These are phyloP conservation scores for Trichoderma asperelloides DNA, from an alignment of 495 filamentous ascomycete genomes.

Conservation along the genomic window DNA sequence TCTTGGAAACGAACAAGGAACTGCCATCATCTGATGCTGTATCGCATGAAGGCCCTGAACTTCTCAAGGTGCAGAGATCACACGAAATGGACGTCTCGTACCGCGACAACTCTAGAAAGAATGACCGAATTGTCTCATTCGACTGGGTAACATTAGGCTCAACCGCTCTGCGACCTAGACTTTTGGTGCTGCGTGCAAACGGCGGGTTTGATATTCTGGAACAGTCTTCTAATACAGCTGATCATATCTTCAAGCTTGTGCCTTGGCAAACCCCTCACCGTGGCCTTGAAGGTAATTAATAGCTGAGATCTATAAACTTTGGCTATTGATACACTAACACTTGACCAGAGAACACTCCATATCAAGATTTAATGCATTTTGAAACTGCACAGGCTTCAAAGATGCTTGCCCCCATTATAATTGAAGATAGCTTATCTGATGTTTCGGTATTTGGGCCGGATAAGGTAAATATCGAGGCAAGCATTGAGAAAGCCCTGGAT, in stretches of 20 bases:
- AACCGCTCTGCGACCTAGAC: constrained; percentile 51
- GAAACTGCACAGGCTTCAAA: constrained; percentile 31
- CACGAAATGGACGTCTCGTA: constrained; percentile 45
- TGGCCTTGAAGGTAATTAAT: constrained; percentile 33
- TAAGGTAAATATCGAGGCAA: constrained; percentile 21
- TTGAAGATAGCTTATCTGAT: constrained; percentile 32
- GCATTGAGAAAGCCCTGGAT: constrained; percentile 28
- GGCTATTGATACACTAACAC: constrained; percentile 13
- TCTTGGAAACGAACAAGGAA: constrained; percentile 60
- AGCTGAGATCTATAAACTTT: constrained; percentile 6
- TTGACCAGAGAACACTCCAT: constrained; percentile 29
- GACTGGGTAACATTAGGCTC: constrained; percentile 67
- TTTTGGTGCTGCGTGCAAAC: constrained; percentile 59
- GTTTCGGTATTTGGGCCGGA: constrained; percentile 36
- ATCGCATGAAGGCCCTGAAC: constrained; percentile 35
- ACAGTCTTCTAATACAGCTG: constrained; percentile 46
- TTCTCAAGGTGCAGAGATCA: constrained; percentile 43
- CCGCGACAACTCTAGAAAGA: constrained; percentile 35
- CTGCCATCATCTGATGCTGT: constrained; percentile 31
- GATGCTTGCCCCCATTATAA: constrained; percentile 35
- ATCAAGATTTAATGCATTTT: constrained; percentile 38
- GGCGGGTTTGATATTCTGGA: constrained; percentile 58
- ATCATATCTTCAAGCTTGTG: constrained; percentile 39
- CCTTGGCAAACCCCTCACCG: constrained; percentile 38
- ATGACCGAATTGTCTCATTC: constrained; percentile 68